Base-by-base conservation (phyloP, 768 basidiomycete species). In the Tremella fuciformis region DNA sequence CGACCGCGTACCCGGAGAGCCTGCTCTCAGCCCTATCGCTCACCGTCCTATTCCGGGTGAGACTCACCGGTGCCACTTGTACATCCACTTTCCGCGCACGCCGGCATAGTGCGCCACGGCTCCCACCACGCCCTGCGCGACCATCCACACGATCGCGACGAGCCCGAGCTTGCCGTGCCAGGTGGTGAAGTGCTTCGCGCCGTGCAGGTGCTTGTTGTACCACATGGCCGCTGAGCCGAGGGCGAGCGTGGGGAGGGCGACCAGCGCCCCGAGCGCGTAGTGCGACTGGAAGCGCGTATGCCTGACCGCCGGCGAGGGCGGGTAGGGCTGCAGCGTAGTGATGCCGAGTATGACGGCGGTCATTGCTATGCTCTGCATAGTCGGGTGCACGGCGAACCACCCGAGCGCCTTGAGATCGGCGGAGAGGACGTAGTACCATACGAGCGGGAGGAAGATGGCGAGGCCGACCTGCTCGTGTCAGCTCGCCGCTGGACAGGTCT, bases 121-220 rank as follows among this genome's bases (percentile, higher is more conserved):
- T 4, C 89, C 89, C 0, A 89, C 16, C 8, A 80, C 56, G 7
- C 83, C 77, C 67, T 91, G 88, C 29, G 60, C 22, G 11, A 76
- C 22, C 42, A 89, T 76, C 87, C 86, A 88, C 9, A 74, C 60
- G 46, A 86, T 72, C n/a, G 81, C 77, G 38, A 84, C 71, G n/a
- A 87, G 75, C 0, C 89, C 90, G 54, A 89, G 80, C 42, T 88
- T 87, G 2, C 83, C 85, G 76, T 91, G 90, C 88, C 86, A 88
- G 8, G 84, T 82, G 3, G 80, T 82, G 59, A 88, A 86, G 69
- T 91, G 89, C 3, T 78, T 59, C 1, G 80, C 80, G 4, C 65
- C 76, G 52, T 82, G 77, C 0, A 80, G 55, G 42, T 73, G 76
- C 71, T 92, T 92, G 69, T 86, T 84, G 55, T 81, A 81, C 52